Percentiles rank a stretch among this genome's conserved stretches.
These are phyloP conservation scores for Globisporangium cystogenes DNA, from an alignment of 352 stramenopile species.

Conservation along the genomic window DNA sequence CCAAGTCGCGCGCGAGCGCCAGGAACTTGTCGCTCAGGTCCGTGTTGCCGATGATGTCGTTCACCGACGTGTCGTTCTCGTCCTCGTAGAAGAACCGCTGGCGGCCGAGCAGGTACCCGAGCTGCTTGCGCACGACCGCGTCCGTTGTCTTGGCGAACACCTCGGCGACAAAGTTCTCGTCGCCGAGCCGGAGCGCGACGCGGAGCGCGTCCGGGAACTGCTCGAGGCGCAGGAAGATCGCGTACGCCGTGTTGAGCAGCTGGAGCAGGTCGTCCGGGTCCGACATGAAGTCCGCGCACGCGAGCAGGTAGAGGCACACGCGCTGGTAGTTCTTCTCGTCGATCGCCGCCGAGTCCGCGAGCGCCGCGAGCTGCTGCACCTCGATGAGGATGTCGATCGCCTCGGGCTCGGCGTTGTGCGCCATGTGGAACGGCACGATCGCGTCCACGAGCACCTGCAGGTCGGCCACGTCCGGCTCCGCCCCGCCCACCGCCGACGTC, in stretches of 20 bases:
- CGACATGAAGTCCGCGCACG: conserved; percentile 97
- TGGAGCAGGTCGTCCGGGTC: conserved; percentile 96
- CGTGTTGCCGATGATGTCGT: conserved; percentile 97
- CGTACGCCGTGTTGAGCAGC: conserved; percentile 90
- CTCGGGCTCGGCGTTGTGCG: conserved; percentile 99
- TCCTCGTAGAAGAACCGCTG: conserved; percentile 94
- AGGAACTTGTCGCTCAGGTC: conserved; percentile 96
- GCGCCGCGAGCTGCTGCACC: conserved; percentile 94
- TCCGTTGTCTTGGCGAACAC: conserved; percentile 78
- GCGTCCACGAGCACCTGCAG: conserved; percentile 96
- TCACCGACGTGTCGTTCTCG: conserved; percentile 86
- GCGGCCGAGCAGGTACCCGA: conserved; percentile 95
- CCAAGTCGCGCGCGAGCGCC: conserved; percentile 95
- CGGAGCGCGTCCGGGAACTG: conserved; percentile 95
- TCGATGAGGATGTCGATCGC: conserved; percentile 99
- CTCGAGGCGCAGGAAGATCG: conserved; percentile 93
- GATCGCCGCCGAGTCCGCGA: conserved; percentile 92
- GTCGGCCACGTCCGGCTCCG: conserved; percentile 84
- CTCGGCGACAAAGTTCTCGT: conserved; percentile 68
- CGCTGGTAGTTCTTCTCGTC: conserved; percentile 98
- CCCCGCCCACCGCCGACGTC: conserved; percentile 35
- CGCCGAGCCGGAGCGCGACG: conserved; percentile 93
- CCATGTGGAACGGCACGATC: conserved; percentile 99
- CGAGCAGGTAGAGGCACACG: conserved; percentile 98
- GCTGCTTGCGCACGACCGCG: conserved; percentile 76